phyloP scores from a whole-genome alignment of 305 asterid species.

The Nicotiana rustica region DNA sequence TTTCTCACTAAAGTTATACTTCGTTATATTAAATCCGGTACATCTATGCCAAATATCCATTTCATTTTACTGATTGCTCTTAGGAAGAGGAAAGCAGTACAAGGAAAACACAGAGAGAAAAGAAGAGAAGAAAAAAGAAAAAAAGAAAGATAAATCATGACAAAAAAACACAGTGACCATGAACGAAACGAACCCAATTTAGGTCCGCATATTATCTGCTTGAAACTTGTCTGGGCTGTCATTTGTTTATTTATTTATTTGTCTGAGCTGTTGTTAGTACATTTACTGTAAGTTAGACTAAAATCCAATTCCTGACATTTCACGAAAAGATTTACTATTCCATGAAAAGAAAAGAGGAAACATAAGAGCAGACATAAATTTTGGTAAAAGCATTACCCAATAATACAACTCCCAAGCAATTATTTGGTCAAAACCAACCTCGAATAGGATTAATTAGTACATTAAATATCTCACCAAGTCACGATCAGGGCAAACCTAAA shows the following conservation, averaged over 20 bases:
- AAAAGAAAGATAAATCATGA: background rate
- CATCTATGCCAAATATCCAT: background rate
- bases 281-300: background rate
- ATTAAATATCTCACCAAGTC: constrained; percentile 10
- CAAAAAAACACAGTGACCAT: background rate
- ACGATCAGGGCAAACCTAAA: constrained; percentile 3
- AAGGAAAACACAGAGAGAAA: background rate
- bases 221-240: background rate
- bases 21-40: no score
- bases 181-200: background rate
- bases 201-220: background rate
- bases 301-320: background rate
- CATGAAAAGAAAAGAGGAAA: constrained; percentile 8
- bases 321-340: background rate
- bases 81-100: background rate
- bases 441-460: background rate
- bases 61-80: background rate
- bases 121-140: background rate
- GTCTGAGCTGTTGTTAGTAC: background rate
- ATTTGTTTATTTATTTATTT: no score
- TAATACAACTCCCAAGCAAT: background rate
- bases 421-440: constrained; percentile 1
- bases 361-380: background rate
- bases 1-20: no score
- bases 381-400: background rate